These are phyloP conservation scores for Fusarium anguioides DNA, from an alignment of 2,329 filamentous ascomycete species.

Conservation along the genomic window DNA sequence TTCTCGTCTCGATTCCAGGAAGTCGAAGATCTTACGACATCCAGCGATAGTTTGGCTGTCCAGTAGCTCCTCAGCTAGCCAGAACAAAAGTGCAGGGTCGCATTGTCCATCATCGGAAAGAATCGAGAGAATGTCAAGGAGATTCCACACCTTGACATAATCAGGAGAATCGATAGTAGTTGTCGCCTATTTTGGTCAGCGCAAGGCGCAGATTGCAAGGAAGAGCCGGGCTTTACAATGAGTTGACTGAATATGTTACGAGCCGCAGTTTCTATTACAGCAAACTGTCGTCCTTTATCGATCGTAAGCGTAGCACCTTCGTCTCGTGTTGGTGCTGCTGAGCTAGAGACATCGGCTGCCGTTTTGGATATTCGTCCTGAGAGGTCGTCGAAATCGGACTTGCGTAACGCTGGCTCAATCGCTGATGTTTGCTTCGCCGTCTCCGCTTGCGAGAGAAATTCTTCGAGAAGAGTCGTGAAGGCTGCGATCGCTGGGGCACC, in stretches of 20 bases:
- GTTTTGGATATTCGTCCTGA: constrained; percentile 57
- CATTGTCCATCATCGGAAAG: constrained; percentile 83
- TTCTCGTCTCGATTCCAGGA: constrained; percentile 91
- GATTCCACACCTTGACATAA: constrained; percentile 90
- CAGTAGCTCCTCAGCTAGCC: constrained; percentile 92
- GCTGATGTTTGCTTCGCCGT: constrained; percentile 66
- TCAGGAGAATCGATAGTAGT: constrained; percentile 80
- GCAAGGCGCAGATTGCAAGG: constrained; percentile 34
- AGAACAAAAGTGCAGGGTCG: constrained; percentile 85
- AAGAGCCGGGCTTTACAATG: constrained; percentile 67
- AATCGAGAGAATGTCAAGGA: constrained; percentile 90
- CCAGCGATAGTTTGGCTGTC: constrained; percentile 96
- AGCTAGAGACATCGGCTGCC: constrained; percentile 42
- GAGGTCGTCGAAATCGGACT: constrained; percentile 70
- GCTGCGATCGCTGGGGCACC: constrained; percentile 64
- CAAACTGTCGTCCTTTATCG: constrained; percentile 66
- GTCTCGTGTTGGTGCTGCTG: constrained; percentile 41
- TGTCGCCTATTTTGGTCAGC: constrained; percentile 67
- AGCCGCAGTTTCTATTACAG: constrained; percentile 84
- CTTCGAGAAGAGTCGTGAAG: constrained; percentile 65
- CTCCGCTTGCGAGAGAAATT: constrained; percentile 69
- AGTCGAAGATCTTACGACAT: constrained; percentile 92
- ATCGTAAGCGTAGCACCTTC: constrained; percentile 53
- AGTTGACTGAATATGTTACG: constrained; percentile 82
- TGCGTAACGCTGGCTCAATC: constrained; percentile 80